Base-by-base conservation (phyloP, 2,329 filamentous ascomycete species). In the Uncinocarpus reesii region DNA sequence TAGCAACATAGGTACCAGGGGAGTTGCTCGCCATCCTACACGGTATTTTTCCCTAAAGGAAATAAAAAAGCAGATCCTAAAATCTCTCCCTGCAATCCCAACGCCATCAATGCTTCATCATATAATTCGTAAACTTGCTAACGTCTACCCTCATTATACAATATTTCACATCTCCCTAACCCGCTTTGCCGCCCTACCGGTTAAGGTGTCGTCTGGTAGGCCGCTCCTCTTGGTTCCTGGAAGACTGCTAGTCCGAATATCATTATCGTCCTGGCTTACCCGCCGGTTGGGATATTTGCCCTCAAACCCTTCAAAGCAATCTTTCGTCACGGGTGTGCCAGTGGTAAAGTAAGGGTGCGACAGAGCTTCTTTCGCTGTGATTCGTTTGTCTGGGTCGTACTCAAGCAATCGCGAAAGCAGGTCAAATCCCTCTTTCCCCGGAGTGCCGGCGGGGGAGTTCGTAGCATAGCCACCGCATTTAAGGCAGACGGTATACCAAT, bases 201-300 rank as follows among this genome's bases (percentile, higher is more conserved):
- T 71, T n/a, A 93, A 61, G 45, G 72, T 76, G 64, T 95, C 90
- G 60, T 96, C 90, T 0, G 84, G 84, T 34, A 95, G 62, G 0
- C 85, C 90, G 55, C 84, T 90, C 51, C 89, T 74, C 70, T 96
- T 96, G 0, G 89, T 95, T 0, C 90, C 92, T 0, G 90, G 87
- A 29, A 95, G 66, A 64, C 87, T 94, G 36, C 83, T 82, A 0
- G 86, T 89, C n/a, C 86, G 76, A 49, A 96, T 95, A 65, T 96
- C 92, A 58, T 95, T 94, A 62, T 95, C 88, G 60, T 98, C 92
- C 58, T 93, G 83, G 58, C 84, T 95, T 34, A 98, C 89, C 42
- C 90, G 79, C 6, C 92, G 77, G 60, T 88, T 81, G 0, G 92
- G 92, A 64, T 98, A 98, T 60, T 92, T 86, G 53, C 80, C 80